Base-by-base conservation (phyloP, 768 basidiomycete genomes). In the Phaeotremella fagi region DNA sequence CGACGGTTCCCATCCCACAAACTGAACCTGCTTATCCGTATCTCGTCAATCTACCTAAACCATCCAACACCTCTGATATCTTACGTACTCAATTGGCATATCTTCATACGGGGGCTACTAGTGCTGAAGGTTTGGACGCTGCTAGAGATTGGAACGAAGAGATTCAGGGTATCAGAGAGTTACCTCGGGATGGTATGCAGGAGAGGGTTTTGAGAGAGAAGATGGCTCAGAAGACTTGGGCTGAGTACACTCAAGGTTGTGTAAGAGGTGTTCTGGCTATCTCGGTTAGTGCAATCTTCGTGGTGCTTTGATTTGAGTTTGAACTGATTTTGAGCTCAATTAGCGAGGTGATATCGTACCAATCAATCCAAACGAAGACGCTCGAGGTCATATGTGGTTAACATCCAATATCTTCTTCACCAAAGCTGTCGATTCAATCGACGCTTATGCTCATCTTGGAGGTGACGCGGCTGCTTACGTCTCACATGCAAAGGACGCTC, bases 71-170 rank as follows among this genome's bases (percentile, higher is more conserved):
- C 2, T 53, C 76, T 9, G 78, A 79, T 44, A 59, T 73, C 16
- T 57, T 77, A 26, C 63, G 76, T 25, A 74, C 75, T 16, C 78
- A 79, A 59, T 61, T 76, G 12, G 76, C 77, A 1, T 79, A 73
- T 66, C 66, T 77, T 20, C 70, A 76, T 45, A 78, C 77, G 0
- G 75, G 75, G 1, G 70, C 76, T 3, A 73, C 63, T 28, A 67
- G 61, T 14, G 67, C 71, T 7, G 77, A 78, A 11, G 65, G 64
- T 5, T 64, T 78, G 9, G 77, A 77, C 42, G 69, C 61, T 28
- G 72, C 77, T 4, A 58, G 77, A 45, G 78, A 79, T 49, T 79
- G 78, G 78, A 79, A 78, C 65, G 78, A 78, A 57, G 78, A 79
- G 61, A 68, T 77, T 25, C 73, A 75, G 44, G 71, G 74, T 52